Base-by-base conservation (phyloP, 331 rosid genomes). In the Dryas integrifolia region DNA sequence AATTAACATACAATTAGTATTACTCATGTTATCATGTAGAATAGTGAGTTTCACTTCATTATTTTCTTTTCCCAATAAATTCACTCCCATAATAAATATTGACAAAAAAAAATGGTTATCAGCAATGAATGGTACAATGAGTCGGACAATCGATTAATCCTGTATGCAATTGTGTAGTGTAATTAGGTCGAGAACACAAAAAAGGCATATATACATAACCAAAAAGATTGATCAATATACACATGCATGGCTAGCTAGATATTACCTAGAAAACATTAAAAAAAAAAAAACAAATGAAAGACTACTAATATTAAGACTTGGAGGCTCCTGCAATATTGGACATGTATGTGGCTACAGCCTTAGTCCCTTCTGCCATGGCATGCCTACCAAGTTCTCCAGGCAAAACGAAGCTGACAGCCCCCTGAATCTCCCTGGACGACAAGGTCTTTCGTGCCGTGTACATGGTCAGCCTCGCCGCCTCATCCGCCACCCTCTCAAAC, bases 371-470 rank as follows among this genome's bases (percentile, higher is more conserved):
- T 5, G 90, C 90, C 69, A 83, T 67, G 70, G 92, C 97, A 70
- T 92, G 96, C 59, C 65, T 86, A 16, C 94, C 87, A 64, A 86
- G 90, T 55, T 89, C 92, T 0, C 94, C 89, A 0, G 88, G 92
- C 21, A 89, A 79, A 62, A 88, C 89, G 44, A 89, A 82, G 82
- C 69, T 79, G 44, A 89, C 88, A 9, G 94, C 90, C 3, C 88
- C 89, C 58, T 89, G 92, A 21, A 92, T 85, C 76, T 88, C 89
- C 78, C 89, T 80, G 0, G 86, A 58, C 0, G 90, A 74, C 50
- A 88, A 16, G 1, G 93, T 86, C 75, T 65, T 41, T 26, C 73
- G 72, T 8, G 86, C 65, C 0, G 86, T 70, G 59, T 87, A 84
- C 14, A 10, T 73, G 1, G 69, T 72, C 57, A 92, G 76, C 70